Conservation (phyloP, 306 rosid genomes). For the Pyrus bretschneideri region DNA sequence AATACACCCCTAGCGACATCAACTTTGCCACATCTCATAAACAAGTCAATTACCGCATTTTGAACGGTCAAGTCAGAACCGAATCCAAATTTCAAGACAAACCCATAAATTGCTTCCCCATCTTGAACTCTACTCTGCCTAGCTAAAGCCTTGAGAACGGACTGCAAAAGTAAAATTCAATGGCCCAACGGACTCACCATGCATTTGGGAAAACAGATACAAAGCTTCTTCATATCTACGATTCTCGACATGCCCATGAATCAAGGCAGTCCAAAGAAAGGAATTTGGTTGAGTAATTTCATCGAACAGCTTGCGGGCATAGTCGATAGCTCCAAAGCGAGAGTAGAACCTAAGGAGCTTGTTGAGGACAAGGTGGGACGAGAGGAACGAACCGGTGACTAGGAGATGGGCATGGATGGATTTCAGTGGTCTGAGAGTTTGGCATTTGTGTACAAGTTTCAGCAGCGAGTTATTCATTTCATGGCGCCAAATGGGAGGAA, state of each 20-base stretch:
- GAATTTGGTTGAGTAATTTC: slow-evolving; percentile 12
- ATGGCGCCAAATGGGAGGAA: slow-evolving; percentile 11
- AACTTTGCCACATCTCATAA: slow-evolving; percentile 4
- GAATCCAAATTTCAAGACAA: slow-evolving; percentile 3
- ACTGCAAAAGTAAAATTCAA: not conserved
- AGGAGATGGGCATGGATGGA: not conserved
- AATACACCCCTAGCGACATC: not conserved
- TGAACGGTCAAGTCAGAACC: not conserved
- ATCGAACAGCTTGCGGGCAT: slow-evolving; percentile 9
- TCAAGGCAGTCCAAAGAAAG: slow-evolving; percentile 8
- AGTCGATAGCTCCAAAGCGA: not conserved
- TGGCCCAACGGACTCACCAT: not conserved
- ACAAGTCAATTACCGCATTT: not conserved
- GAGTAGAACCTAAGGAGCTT: not conserved
- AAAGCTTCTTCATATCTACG: not conserved
- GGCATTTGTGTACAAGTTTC: not conserved
- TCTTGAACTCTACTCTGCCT: not conserved
- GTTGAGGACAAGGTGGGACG: slow-evolving; percentile 4
- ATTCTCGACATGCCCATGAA: slow-evolving; percentile 7
- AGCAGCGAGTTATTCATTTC: not conserved
- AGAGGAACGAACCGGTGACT: not conserved
- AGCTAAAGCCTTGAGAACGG: slow-evolving; percentile 8
- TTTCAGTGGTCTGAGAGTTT: not conserved
- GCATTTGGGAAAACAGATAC: not conserved
- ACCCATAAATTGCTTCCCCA: slow-evolving; percentile 13